Evolutionary conservation across 768 basidiomycete genomes (phyloP), one percentile per base, ranked within the genome.

Genomic region (Suillus tomentosus): DNA sequence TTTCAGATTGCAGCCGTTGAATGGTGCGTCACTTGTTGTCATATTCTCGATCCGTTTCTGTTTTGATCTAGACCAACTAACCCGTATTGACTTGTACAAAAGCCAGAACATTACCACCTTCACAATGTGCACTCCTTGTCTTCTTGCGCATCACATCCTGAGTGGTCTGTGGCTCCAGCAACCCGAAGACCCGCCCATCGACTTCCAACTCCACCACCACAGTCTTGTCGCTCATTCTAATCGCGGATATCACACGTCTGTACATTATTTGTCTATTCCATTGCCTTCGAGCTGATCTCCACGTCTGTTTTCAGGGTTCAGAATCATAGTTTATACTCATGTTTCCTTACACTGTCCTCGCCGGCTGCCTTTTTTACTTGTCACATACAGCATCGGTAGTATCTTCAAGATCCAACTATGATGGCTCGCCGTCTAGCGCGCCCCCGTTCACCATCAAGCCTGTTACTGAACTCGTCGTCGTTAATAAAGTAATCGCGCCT

Each of bases 401-500:
- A 50, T 63, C 61, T 11, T 60, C 69, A 17, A 59, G 19, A 13
- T 62, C 67, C 5, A 53, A 58, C 31, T 62, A 58, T 60, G 64
- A 59, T 0, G 40, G 34, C 56, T 47, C 58, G 40, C 61, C 62
- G 37, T 42, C 22, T 59, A 45, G 64, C 6, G 43, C n/a, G 45
- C 39, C 64, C 9, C 62, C 66, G 3, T 40, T 13, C 31, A 56
- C 73, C 57, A 59, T 76, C 48, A 70, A 71, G n/a, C 76, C 76
- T 47, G 51, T 70, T 24, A 69, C 69, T 42, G 72, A 78, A 27
- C 67, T 85, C 10, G 69, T 75, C 54, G 74, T 85, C 56, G 69
- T 73, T 10, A 85, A 84, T 71, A 74, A 73, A 58, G 63, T 72
- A 14, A 80, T 86, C 60, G 67, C 81, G 15, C 85, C 86, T 0